Base-by-base conservation (phyloP, 257 asterid species). In the Solanum sejunctum region DNA sequence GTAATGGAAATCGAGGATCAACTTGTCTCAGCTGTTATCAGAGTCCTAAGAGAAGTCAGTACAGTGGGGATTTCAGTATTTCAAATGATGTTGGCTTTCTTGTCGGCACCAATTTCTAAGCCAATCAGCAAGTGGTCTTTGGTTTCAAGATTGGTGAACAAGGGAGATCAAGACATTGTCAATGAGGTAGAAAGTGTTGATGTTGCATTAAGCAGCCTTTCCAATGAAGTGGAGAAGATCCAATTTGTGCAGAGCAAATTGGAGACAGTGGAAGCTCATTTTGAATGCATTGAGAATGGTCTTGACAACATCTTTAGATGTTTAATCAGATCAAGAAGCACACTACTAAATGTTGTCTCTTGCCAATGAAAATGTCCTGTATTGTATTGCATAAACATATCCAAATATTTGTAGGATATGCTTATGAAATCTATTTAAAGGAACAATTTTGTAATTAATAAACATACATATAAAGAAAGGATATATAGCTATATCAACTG, bases 101-200 rank as follows among this genome's bases (percentile, higher is more conserved):
- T 85, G 21, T 73, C 86, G 32, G 61, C 55, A 4, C 52, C 70
- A 51, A 47, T 17, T 23, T 82, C 32, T 20, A 67, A 32, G 28
- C 61, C 64, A 18, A 75, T n/a, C n/a, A 80, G 71, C 11, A 82
- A 82, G 58, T 84, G 86, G 86, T 57, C 75, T 36, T 18, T 82
- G 60, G 85, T 85, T 41, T 85, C 87, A 39, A 85, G 82, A 85
- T 81, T 85, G 66, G 66, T 81, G 7, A 60, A 66, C 49, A 85
- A 85, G 45, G 88, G 84, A 60, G 67, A 20, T 8, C 56, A 51
- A 10, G 58, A 20, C 0, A 20, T 36, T 20, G 69, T 67, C 0
- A 84, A 67, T 32, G 86, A 84, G 49, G n/a, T 82, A 49, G 85
- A 61, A 61, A 18, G 73, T 36, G 85, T 1, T 23, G 77, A 82